These are phyloP conservation scores for Echium plantagineum DNA, from an alignment of 257 asterid species.

Conservation along the genomic window DNA sequence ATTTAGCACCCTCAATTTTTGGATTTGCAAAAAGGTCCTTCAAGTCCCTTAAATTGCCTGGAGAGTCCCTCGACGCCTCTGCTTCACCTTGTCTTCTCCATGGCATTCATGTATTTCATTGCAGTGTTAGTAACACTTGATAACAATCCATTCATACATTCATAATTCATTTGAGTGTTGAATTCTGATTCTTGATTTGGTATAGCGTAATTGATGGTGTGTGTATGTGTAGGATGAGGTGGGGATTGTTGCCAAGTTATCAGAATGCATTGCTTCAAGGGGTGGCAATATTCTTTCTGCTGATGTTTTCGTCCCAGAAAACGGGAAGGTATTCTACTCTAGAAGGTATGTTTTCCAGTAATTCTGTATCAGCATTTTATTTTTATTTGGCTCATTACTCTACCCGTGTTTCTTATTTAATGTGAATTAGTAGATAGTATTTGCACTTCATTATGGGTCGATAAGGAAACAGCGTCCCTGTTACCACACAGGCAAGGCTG, in stretches of 20 bases:
- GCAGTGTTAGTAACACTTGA: conserved; percentile 42
- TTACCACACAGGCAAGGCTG: too few relatives aligned
- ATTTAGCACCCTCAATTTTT: conserved; percentile 23
- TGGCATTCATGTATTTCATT: conserved; percentile 85
- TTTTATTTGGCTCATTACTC: too few relatives aligned
- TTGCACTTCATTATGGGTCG: too few relatives aligned
- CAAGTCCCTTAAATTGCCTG: conserved; percentile 23
- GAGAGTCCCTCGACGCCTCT: conserved; percentile 27
- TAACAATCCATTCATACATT: too few relatives aligned
- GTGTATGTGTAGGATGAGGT: conserved; percentile 53
- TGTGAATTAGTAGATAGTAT: too few relatives aligned
- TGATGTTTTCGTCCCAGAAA: conserved; percentile 84
- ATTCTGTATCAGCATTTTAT: neutral
- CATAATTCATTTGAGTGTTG: too few relatives aligned
- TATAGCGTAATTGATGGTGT: too few relatives aligned
- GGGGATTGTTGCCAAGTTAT: conserved; percentile 79
- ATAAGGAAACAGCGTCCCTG: too few relatives aligned
- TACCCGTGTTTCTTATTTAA: too few relatives aligned
- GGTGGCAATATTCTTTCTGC: conserved; percentile 88
- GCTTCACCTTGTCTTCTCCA: conserved; percentile 53
- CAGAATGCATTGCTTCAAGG: conserved; percentile 85
- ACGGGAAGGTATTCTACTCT: conserved; percentile 66
- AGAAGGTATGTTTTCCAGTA: conserved; percentile 43
- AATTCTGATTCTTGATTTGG: neutral
- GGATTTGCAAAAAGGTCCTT: conserved; percentile 36